phyloP scores from a whole-genome alignment of 495 filamentous ascomycete species.

The Neurospora pannonica region DNA sequence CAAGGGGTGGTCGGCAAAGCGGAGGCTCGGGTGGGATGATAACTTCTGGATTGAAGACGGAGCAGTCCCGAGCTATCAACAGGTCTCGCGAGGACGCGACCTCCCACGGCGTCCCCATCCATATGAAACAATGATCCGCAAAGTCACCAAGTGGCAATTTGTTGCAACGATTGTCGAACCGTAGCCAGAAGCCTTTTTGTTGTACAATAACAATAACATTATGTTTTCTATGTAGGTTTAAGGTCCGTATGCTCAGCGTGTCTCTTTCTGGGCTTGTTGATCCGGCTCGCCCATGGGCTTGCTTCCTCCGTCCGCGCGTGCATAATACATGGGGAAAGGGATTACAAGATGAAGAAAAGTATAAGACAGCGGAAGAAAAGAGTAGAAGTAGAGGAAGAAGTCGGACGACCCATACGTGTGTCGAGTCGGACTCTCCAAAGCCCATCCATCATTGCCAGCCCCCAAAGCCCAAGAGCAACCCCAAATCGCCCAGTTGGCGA shows the following conservation, averaged over 20 bases:
- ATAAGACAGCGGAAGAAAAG: conserved; percentile 1
- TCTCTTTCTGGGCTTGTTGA: neutral
- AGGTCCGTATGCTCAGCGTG: neutral
- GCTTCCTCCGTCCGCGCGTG: neutral
- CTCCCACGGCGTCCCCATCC: neutral
- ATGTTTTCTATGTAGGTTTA: neutral
- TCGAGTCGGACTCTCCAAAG: neutral
- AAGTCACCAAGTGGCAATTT: neutral
- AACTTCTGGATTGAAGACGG: neutral
- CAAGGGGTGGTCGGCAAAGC: neutral
- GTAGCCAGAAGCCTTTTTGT: neutral
- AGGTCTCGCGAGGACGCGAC: neutral
- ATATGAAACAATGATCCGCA: neutral
- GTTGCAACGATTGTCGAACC: neutral
- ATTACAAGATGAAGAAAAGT: conserved; percentile 1
- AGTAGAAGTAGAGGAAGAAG: neutral
- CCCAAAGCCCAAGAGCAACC: neutral
- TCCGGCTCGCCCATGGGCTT: neutral
- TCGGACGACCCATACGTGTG: neutral
- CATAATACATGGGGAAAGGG: neutral
- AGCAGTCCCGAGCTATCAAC: neutral
- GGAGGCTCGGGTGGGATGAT: neutral
- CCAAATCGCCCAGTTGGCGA: neutral
- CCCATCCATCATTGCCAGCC: neutral
- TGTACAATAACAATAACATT: neutral